phyloP scores from a whole-genome alignment of 2,329 filamentous ascomycete genomes.

The Clonostachys sp. region DNA sequence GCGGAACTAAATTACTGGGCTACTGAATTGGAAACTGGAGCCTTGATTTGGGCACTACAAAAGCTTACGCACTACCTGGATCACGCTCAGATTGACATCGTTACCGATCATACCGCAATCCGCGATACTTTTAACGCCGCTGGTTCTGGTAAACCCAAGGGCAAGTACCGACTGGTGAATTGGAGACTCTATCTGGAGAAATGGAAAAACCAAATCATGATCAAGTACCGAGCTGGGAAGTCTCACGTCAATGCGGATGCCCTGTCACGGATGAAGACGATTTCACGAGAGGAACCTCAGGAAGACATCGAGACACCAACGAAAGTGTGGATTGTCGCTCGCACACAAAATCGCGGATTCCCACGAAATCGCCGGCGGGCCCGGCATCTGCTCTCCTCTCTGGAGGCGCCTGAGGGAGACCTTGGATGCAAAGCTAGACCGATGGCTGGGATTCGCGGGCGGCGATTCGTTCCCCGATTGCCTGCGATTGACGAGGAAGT shows the following conservation, averaged over 20 bases:
- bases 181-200: neutral
- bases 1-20: neutral
- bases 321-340: too few species aligned
- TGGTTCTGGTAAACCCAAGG: too few species aligned
- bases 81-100: neutral
- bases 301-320: too few species aligned
- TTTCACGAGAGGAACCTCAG: too few species aligned
- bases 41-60: neutral
- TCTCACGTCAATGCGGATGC: slow-evolving; percentile 23
- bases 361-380: too few species aligned
- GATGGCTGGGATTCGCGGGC: too few species aligned
- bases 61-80: neutral
- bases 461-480: neutral
- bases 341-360: too few species aligned
- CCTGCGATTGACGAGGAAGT: neutral
- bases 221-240: slow-evolving; percentile 9
- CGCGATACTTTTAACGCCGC: neutral
- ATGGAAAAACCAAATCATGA: neutral
- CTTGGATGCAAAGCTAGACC: neutral
- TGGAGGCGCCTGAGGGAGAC: neutral
- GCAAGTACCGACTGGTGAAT: neutral
- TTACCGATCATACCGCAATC: neutral
- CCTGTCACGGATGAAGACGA: slow-evolving; percentile 10
- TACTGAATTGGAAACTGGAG: neutral
- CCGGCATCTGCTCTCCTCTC: too few species aligned